Conservation (phyloP, 495 filamentous ascomycete genomes). For the Aspergillus incahuasiensis region DNA sequence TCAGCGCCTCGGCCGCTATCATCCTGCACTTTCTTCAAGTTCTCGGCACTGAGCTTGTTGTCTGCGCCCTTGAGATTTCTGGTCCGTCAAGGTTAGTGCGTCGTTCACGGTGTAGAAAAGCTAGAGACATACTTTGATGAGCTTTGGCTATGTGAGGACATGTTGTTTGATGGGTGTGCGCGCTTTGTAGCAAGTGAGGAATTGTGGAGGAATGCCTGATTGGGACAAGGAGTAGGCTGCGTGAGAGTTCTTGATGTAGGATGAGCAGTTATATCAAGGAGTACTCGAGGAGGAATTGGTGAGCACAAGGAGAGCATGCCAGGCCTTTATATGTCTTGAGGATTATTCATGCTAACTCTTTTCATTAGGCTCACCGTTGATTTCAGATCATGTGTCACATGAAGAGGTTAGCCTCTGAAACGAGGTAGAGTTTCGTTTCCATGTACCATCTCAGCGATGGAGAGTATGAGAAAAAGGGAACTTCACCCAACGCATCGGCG, state of each 20-base stretch:
- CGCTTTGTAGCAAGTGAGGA: not conserved
- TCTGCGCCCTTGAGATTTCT: conserved; percentile 19
- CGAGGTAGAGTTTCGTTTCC: not conserved
- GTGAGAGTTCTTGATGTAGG: no score
- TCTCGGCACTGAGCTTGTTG: conserved; percentile 26
- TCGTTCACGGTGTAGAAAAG: not conserved
- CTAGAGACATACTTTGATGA: conserved; percentile 14
- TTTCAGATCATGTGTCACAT: conserved; percentile 13
- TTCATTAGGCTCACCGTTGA: conserved; percentile 1
- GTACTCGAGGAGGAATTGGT: not conserved
- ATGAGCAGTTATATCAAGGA: not conserved
- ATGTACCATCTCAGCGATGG: not conserved
- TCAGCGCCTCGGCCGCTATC: conserved; percentile 25
- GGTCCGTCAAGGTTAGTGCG: conserved; percentile 4
- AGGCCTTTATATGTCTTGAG: conserved; percentile 15
- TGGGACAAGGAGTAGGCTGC: no score
- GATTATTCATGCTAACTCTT: not conserved
- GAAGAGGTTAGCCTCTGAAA: conserved; percentile 8
- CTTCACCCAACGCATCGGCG: no score
- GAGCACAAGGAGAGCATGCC: not conserved
- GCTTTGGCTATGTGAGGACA: conserved; percentile 19
- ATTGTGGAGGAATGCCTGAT: not conserved
- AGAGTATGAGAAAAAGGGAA: conserved; percentile 1
- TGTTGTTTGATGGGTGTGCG: not conserved
- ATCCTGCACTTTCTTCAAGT: conserved; percentile 30